Base-by-base conservation (phyloP, 345 rosid species). In the Bruguiera sexangula region DNA sequence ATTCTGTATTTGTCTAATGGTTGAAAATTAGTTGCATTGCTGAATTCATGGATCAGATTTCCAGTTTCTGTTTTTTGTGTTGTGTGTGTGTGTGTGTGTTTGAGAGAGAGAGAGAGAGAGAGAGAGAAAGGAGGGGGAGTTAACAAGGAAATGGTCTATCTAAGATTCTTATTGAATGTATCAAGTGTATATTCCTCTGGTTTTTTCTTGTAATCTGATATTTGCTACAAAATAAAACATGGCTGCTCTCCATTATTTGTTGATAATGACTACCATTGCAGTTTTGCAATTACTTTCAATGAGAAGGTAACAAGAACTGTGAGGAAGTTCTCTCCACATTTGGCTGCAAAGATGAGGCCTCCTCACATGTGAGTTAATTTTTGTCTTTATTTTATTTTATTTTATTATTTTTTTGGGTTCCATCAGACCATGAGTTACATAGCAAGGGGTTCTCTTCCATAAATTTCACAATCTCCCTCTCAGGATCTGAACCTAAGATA, bases 271-370 rank as follows among this genome's bases (percentile, higher is more conserved):
- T 53, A 16, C 21, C 18, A 18, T 62, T 54, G 60, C 96, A 96
- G 99, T 83, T 96, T 96, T 85, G 97, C 99, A 75, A 91, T 89
- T 77, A 87, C 89, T 65, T 92, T 92, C 84, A 89, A 81, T 74
- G 99, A 92, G 86, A 92, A 90, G 76, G 97, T 86, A 16, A 89
- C 92, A 50, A 89, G 96, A 83, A 92, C 92, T 22, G 81, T 85
- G 56, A 88, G 99, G 77, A 87, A 82, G 72, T 86, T 92, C 78
- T 96, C 99, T 76, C 99, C 99, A 59, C 98, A 86, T 63, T 79
- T 89, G 81, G 99, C 99, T 58, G 98, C 96, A n/a, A 96, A 92
- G 80, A 82, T 92, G 98, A 87, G 97, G 76, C 99, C 98, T 76
- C 90, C 96, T 10, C 91, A 86, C 66, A 89, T 92, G 98, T 96